phyloP scores from a whole-genome alignment of 192 early-diverging fungal species.

The Mortierella antarctica region DNA sequence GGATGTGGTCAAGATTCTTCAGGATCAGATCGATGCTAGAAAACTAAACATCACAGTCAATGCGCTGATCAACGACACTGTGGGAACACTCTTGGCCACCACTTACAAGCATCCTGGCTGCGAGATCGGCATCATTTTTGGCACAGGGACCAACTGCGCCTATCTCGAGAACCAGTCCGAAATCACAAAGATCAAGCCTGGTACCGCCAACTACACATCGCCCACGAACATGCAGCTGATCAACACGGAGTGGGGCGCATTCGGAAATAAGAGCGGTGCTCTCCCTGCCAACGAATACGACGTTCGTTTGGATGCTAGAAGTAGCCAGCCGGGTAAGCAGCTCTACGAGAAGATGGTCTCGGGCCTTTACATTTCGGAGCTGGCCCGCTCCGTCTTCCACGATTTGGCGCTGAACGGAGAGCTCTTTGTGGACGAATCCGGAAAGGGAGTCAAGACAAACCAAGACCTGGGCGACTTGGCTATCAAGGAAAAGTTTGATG shows the following conservation, averaged over 20 bases:
- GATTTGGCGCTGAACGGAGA: conserved; percentile 82
- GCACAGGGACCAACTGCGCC: conserved; percentile 94
- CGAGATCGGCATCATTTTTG: conserved; percentile 90
- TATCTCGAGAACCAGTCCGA: conserved; percentile 68
- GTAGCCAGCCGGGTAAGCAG: conserved; percentile 83
- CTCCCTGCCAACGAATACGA: conserved; percentile 88
- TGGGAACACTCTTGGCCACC: conserved; percentile 90
- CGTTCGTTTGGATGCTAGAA: conserved; percentile 78
- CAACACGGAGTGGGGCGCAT: conserved; percentile 98
- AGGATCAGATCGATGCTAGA: conserved; percentile 74
- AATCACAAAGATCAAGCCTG: conserved; percentile 64
- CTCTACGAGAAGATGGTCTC: conserved; percentile 95
- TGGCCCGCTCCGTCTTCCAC: conserved; percentile 79
- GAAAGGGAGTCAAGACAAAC: conserved; percentile 14
- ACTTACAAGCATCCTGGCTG: conserved; percentile 85
- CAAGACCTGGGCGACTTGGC: conserved; percentile 62
- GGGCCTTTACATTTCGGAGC: conserved; percentile 92
- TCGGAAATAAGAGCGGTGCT: conserved; percentile 77
- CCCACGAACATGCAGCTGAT: conserved; percentile 78
- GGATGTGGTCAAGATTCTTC: conserved; percentile 86
- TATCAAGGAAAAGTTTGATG: conserved; percentile 79
- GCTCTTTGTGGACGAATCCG: conserved; percentile 70
- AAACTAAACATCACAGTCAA: conserved; percentile 75
- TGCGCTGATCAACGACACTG: conserved; percentile 97
- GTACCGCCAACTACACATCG: conserved; percentile 60